A percentile compares a stretch with the other conserved stretches of the same genome.
Evolutionary conservation across 2,329 filamentous ascomycete species (phyloP).

Genomic region (Fusarium napiforme): DNA sequence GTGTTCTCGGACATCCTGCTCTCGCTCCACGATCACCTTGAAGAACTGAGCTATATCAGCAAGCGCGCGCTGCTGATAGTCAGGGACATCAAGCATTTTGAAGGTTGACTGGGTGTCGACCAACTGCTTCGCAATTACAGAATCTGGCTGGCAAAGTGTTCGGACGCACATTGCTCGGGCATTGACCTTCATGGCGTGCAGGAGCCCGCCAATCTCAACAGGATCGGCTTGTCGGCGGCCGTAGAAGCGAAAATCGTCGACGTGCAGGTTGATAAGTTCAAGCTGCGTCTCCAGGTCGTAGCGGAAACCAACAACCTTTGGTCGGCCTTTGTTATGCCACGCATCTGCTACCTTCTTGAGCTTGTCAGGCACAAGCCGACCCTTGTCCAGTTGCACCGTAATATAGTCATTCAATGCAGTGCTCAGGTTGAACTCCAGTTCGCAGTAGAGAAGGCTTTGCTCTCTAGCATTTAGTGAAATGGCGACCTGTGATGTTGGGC

Average conservation of each 20-base stretch:
- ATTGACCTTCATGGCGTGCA: slow-evolving; percentile 64
- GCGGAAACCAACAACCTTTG: slow-evolving; percentile 66
- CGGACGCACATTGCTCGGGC: slow-evolving; percentile 64
- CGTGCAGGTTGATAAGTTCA: slow-evolving; percentile 63
- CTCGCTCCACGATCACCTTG: slow-evolving; percentile 62
- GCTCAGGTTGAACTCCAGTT: slow-evolving; percentile 66
- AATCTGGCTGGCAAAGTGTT: slow-evolving; percentile 68
- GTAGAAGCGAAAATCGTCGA: slow-evolving; percentile 65
- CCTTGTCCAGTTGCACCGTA: slow-evolving; percentile 63
- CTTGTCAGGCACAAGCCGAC: slow-evolving; percentile 63
- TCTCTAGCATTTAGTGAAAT: slow-evolving; percentile 67
- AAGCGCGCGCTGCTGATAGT: slow-evolving; percentile 58
- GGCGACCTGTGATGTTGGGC: slow-evolving; percentile 48
- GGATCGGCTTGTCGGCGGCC: slow-evolving; percentile 57
- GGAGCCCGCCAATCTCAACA: slow-evolving; percentile 57
- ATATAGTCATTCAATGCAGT: slow-evolving; percentile 64
- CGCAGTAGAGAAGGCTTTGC: slow-evolving; percentile 68
- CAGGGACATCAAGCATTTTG: slow-evolving; percentile 59
- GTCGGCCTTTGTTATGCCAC: slow-evolving; percentile 64
- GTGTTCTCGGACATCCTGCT: slow-evolving; percentile 47
- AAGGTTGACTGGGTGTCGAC: slow-evolving; percentile 64
- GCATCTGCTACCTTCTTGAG: slow-evolving; percentile 62
- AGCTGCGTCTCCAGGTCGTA: slow-evolving; percentile 71
- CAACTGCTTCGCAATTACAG: slow-evolving; percentile 67
- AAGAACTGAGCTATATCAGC: slow-evolving; percentile 66